phyloP scores from a whole-genome alignment of 768 basidiomycete species.

The Leccinum truebloodii region DNA sequence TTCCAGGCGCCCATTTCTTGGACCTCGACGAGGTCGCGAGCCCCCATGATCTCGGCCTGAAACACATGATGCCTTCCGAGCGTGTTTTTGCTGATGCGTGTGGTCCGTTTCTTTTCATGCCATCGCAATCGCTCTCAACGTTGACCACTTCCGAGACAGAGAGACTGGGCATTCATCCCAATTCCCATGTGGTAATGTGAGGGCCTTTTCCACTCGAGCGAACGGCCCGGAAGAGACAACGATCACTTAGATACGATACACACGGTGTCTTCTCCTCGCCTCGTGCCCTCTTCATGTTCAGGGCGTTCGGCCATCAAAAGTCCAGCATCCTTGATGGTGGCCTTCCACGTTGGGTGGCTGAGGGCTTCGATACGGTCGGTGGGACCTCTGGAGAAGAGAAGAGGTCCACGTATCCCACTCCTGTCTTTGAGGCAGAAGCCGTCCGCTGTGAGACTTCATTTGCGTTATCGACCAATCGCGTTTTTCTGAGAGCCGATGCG shows the following conservation, averaged over 20 bases:
- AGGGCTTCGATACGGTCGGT: conserved; percentile 56
- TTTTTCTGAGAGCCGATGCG: conserved; percentile 14
- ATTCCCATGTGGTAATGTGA: conserved; percentile 83
- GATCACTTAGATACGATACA: conserved; percentile 71
- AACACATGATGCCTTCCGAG: conserved; percentile 90
- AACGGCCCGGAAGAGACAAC: conserved; percentile 9
- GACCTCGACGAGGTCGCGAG: conserved; percentile 81
- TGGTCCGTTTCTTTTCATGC: conserved; percentile 49
- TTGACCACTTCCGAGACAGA: conserved; percentile 41
- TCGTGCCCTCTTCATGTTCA: conserved; percentile 92
- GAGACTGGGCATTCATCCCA: conserved; percentile 67
- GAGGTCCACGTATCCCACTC: conserved; percentile 49
- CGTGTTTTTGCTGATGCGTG: conserved; percentile 76
- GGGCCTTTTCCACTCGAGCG: conserved; percentile 21
- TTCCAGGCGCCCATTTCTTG: conserved; percentile 73
- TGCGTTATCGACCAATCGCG: conserved; percentile 33
- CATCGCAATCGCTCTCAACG: conserved; percentile 4
- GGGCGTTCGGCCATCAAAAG: conserved; percentile 83
- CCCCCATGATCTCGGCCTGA: conserved; percentile 73
- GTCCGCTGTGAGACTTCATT: conserved; percentile 45
- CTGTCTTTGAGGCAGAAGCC: conserved; percentile 48
- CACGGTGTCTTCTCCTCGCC: conserved; percentile 92
- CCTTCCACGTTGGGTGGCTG: conserved; percentile 75
- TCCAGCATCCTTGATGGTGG: conserved; percentile 95
- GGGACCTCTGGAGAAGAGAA: conserved; percentile 26